phyloP scores from a whole-genome alignment of 2,329 filamentous ascomycete species.

The Aspergillus sclerotialis region DNA sequence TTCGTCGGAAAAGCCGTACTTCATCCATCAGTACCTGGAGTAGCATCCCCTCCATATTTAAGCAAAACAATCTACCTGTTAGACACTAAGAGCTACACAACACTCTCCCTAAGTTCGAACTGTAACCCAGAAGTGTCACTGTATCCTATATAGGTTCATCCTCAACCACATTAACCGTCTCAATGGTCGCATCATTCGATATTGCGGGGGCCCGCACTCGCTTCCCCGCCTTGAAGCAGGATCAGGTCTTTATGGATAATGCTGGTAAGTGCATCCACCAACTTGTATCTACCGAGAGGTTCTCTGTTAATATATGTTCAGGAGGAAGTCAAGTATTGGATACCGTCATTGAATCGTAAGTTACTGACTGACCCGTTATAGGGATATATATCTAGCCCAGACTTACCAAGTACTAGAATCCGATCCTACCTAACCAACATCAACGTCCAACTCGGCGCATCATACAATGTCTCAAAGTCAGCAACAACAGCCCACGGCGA shows the following conservation, averaged over 20 bases:
- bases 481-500: conserved; percentile 54
- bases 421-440: conserved; percentile 57
- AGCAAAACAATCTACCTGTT: too few relatives aligned
- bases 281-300: too few relatives aligned
- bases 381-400: too few relatives aligned
- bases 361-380: too few relatives aligned
- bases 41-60: not conserved
- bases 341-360: conserved; percentile 59
- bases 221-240: conserved; percentile 62
- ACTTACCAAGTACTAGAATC: conserved; percentile 50
- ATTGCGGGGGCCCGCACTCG: conserved; percentile 49
- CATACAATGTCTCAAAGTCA: conserved; percentile 54
- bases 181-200: conserved; percentile 38
- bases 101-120: not conserved
- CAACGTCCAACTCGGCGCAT: conserved; percentile 71
- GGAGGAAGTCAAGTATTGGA: conserved; percentile 66
- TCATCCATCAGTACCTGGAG: too few relatives aligned
- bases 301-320: not conserved
- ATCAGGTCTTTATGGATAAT: conserved; percentile 71
- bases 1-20: too few relatives aligned
- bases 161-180: not conserved
- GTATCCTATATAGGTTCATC: too few relatives aligned
- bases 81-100: too few relatives aligned
- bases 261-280: conserved; percentile 38
- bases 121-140: not conserved